Base-by-base conservation (phyloP, 2,329 filamentous ascomycete species). In the Cadophora gregata region DNA sequence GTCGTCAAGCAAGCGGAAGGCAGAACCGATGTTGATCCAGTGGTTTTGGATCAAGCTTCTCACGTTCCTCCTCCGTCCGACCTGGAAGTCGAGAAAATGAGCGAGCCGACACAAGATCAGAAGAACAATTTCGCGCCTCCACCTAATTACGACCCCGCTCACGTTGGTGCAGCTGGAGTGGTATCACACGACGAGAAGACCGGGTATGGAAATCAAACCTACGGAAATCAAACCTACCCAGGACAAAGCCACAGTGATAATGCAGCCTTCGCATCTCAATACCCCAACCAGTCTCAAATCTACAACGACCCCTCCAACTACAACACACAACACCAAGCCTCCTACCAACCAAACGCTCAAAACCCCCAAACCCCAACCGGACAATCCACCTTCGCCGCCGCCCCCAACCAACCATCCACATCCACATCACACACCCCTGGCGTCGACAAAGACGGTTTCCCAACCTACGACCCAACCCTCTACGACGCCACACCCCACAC, bases 1-100 rank as follows among this genome's bases (percentile, higher is more conserved):
- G 93, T 95, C 7, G 86, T 97, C 78, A 95, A 91, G 80, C 88
- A 92, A 45, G 93, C 93, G 0, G 93, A 97, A 80, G 93, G 93
- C 31, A 89, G 95, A 71, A 84, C 83, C 8, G 88, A 95, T 72
- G 88, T 91, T 59, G 91, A 97, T 76, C 82, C 87, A 33, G 82
- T 80, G 24, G 76, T 93, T 45, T 81, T 97, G 48, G 87, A 89
- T 14, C 82, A 83, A 56, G 80, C 89, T 12, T 86, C 88, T 3
- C 84, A 80, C 51, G 82, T 90, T 64, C 88, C 91, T 8, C 86
- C 93, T 0, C 94, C 94, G 0, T 89, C 90, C 55, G 93, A 97
- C 75, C 88, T 83, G 63, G 78, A 79, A 51, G 65, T 67, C 56
- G 71, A 79, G 62, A 66, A 62, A 25, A 48, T 68, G 38, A 68